Percentiles rank a stretch among this genome's conserved stretches.
phyloP scores from a whole-genome alignment of 108 stramenopile genomes.

The Pseudonitzschia delicatissima region DNA sequence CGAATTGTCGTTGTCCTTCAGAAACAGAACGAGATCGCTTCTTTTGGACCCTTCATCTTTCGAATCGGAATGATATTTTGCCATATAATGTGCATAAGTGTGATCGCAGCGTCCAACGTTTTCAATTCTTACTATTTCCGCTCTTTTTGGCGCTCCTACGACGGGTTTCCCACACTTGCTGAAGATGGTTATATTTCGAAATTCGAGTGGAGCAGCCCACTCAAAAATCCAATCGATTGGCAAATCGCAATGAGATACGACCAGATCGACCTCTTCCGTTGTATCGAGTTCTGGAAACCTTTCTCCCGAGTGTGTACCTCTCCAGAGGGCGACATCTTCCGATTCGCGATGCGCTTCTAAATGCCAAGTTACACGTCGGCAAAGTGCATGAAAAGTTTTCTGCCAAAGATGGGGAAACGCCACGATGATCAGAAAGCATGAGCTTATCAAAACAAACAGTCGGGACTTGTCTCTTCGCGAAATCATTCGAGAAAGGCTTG shows the following conservation, averaged over 20 bases:
- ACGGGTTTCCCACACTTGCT: slow-evolving; percentile 34
- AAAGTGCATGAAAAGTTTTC: background rate
- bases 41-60: slow-evolving; percentile 2
- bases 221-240: slow-evolving; percentile 2
- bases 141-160: slow-evolving; percentile 18
- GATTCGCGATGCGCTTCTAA: background rate
- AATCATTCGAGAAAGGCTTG: too few relatives aligned
- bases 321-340: background rate
- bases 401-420: background rate
- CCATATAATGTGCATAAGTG: slow-evolving; percentile 35
- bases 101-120: slow-evolving; percentile 44
- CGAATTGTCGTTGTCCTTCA: slow-evolving; percentile 20
- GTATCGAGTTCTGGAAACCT: background rate
- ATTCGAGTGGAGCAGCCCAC: background rate
- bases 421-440: background rate
- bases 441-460: too few relatives aligned
- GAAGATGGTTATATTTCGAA: slow-evolving; percentile 25
- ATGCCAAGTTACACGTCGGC: background rate
- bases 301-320: background rate
- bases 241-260: background rate
- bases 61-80: slow-evolving; percentile 6
- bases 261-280: background rate
- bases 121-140: slow-evolving; percentile 18
- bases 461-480: too few relatives aligned
- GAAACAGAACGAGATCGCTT: slow-evolving; percentile 31